Evolutionary conservation across 2,329 filamentous ascomycete genomes (phyloP).

Genomic region (Fusarium papillatum): DNA sequence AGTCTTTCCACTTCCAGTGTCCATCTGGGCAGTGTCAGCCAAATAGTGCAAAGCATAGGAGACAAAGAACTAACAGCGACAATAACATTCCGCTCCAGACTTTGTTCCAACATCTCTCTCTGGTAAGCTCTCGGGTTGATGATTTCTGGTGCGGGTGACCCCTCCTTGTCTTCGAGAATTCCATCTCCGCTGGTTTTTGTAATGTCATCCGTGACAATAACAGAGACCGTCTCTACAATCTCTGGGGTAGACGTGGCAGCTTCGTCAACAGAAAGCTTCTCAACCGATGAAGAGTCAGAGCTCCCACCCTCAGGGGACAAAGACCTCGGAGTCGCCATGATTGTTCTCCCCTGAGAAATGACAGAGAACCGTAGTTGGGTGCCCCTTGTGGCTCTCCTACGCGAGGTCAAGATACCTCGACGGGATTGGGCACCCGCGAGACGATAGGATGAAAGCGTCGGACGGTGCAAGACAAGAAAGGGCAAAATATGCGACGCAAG

Average conservation of each 20-base stretch:
- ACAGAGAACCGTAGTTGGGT: not conserved
- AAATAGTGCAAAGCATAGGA: not conserved
- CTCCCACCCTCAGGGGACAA: constrained; percentile 5
- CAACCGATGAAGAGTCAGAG: constrained; percentile 13
- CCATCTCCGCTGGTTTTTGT: not conserved
- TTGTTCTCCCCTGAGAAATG: not conserved
- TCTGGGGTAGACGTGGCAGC: constrained; percentile 1
- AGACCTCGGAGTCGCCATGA: constrained; percentile 9
- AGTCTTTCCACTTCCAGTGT: constrained; percentile 85
- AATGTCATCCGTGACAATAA: constrained; percentile 4
- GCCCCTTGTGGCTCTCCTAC: not conserved
- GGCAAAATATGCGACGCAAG: not conserved
- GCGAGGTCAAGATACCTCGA: not conserved
- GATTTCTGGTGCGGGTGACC: constrained; percentile 28
- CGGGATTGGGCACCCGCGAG: not conserved
- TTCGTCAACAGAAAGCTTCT: constrained; percentile 10
- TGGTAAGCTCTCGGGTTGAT: constrained; percentile 75
- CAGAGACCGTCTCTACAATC: constrained; percentile 32
- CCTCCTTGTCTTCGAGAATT: not conserved
- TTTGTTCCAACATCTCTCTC: constrained; percentile 80
- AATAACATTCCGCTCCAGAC: constrained; percentile 78
- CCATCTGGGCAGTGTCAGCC: constrained; percentile 70
- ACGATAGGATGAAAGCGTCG: not conserved
- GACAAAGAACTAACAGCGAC: constrained; percentile 67
- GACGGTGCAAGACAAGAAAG: not conserved